phyloP scores from a whole-genome alignment of 2,329 filamentous ascomycete genomes.

The Cercospora brassicicola region DNA sequence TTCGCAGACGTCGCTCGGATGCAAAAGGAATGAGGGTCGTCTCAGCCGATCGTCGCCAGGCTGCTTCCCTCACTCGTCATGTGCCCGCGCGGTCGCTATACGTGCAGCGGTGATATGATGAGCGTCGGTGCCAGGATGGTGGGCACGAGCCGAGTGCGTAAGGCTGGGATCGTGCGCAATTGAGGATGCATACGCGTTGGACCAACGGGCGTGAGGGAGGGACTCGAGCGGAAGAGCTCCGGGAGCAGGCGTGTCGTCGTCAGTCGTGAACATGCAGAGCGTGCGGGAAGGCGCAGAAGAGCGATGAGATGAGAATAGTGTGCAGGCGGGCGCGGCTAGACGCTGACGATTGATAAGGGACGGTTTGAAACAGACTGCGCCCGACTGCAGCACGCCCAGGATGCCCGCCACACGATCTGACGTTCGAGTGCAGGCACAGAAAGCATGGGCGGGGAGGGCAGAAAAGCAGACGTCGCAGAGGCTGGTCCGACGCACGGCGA shows the following conservation, averaged over 20 bases:
- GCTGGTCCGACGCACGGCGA: background rate
- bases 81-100: background rate
- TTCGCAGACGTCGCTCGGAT: slow-evolving; percentile 6
- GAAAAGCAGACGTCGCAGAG: background rate
- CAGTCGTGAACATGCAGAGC: slow-evolving; percentile 17
- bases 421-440: slow-evolving; percentile 22
- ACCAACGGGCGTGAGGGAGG: slow-evolving; percentile 20
- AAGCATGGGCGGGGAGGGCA: slow-evolving; percentile 15
- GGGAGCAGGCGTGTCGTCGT: slow-evolving; percentile 18
- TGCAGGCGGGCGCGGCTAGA: slow-evolving; percentile 17
- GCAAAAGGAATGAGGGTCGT: slow-evolving; percentile 5
- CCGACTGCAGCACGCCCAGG: slow-evolving; percentile 19
- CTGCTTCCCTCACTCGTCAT: slow-evolving; percentile 6
- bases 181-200: slow-evolving; percentile 14
- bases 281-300: slow-evolving; percentile 21
- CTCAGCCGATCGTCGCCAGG: slow-evolving; percentile 1
- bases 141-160: slow-evolving; percentile 2
- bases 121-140: background rate
- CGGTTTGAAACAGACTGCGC: slow-evolving; percentile 25
- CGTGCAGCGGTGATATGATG: background rate
- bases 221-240: slow-evolving; percentile 23
- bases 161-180: slow-evolving; percentile 23
- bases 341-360: slow-evolving; percentile 24
- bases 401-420: slow-evolving; percentile 28
- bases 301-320: slow-evolving; percentile 15